Percentiles rank a stretch among this genome's conserved stretches.
These are phyloP conservation scores for Rhodotorula graminis DNA, from an alignment of 768 basidiomycete species.

Conservation along the genomic window DNA sequence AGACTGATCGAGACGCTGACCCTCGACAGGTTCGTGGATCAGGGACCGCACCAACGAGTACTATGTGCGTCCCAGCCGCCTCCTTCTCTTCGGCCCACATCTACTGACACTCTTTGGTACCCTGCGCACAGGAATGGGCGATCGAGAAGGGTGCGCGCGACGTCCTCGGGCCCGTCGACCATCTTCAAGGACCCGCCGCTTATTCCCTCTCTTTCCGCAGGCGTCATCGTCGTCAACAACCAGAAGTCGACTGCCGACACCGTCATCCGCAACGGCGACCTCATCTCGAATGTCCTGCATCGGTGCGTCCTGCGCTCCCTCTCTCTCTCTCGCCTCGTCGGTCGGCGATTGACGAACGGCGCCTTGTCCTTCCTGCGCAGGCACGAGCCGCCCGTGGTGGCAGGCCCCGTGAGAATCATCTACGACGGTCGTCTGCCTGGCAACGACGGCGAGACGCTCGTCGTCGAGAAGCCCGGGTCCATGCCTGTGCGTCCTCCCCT, in stretches of 20 bases:
- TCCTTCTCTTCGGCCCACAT: no score
- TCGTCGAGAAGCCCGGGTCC: conserved; percentile 93
- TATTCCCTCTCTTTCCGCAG: conserved; percentile 56
- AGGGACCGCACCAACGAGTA: conserved; percentile 35
- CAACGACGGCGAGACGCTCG: conserved; percentile 71
- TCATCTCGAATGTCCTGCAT: conserved; percentile 41
- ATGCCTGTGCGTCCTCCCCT: conserved; percentile 61
- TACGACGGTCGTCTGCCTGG: conserved; percentile 47
- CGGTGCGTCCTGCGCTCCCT: conserved; percentile 6
- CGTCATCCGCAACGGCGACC: conserved; percentile 74
- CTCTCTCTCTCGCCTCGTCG: background rate
- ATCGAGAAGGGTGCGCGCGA: conserved; percentile 34
- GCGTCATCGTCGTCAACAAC: conserved; percentile 95
- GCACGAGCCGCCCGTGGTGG: conserved; percentile 94
- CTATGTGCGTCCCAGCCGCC: conserved; percentile 20
- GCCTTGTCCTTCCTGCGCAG: conserved; percentile 46
- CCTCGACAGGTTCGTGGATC: conserved; percentile 21
- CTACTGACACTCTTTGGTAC: background rate
- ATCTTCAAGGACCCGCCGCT: no score
- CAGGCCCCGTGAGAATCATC: conserved; percentile 72
- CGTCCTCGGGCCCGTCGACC: no score
- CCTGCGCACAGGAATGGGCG: conserved; percentile 29
- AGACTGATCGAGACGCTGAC: background rate
- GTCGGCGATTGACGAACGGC: background rate
- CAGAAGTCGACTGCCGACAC: conserved; percentile 71